Evolutionary conservation across 768 basidiomycete species (phyloP), one percentile per base, ranked within the genome.

Genomic region (Leccinum truebloodii): DNA sequence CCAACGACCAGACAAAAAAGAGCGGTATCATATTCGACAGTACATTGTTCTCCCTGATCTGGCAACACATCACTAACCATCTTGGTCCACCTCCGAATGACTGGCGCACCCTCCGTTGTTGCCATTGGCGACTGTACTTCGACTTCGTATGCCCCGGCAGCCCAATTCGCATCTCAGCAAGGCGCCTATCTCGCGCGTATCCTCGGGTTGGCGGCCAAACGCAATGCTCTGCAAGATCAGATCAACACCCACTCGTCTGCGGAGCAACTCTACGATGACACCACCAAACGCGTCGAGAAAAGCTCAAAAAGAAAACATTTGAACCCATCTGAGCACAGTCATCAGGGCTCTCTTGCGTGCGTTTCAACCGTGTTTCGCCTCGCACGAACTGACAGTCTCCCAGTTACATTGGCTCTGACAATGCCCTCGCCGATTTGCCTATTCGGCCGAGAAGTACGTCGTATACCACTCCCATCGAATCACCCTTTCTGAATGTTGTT

Each of bases 391-490:
- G 37, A 69, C 16, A 9, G 4, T 30, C 32, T 59, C 57, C 24
- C 59, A 86, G 84, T 34, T 93, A 96, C 72, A 96, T 97, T 62
- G 95, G 97, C 50, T 92, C 90, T 30, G 97, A 99, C 62, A 96
- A 93, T 81, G 97, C 96, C 5, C 97, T 98, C 66, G 95, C 96
- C 52, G 95, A 98, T 73, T 72, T 98, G 58, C 94, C 95, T 98
- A 75, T 89, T 94, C 77, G 89, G 92, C 68, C 90, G 92, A 57
- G 92, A 94, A 74, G 89, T 90, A 63, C 16, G 59, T n/a, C 28
- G 1, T 28, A 28, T 28, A 44, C 41, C 9, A 39, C 39, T 20
- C 9, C 20, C 1, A 28, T 7, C 54, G n/a, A 3, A 3, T 50
- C 14, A 5, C 26, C n/a, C 4, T 18, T 58, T 34, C 26, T 20